Conservation (phyloP, 2,329 filamentous ascomycete genomes). For the Cercospora sojina region DNA sequence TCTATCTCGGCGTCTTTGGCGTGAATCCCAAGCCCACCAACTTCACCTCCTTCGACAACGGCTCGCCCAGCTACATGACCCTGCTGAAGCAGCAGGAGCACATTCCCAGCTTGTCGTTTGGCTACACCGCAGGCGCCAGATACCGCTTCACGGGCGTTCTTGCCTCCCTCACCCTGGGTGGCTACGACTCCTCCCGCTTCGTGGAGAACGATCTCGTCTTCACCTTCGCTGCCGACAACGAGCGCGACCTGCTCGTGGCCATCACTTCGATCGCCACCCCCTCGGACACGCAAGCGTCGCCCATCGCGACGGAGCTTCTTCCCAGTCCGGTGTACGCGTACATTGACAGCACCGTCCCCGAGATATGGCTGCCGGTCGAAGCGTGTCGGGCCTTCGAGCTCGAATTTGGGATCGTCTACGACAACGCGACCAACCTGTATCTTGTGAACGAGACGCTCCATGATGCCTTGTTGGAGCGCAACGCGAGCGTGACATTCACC, state of each 20-base stretch:
- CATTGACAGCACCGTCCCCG: constrained; percentile 51
- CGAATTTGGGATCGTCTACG: constrained; percentile 64
- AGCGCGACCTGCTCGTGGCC: constrained; percentile 61
- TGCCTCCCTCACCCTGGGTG: constrained; percentile 62
- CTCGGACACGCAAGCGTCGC: constrained; percentile 31
- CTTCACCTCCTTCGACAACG: constrained; percentile 53
- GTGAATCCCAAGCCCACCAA: constrained; percentile 52
- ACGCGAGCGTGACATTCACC: constrained; percentile 47
- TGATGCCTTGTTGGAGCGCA: constrained; percentile 48
- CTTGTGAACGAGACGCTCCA: constrained; percentile 59
- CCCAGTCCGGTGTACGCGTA: constrained; percentile 44
- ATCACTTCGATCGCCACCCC: constrained; percentile 45
- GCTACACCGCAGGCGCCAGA: constrained; percentile 72
- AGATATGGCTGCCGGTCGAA: constrained; percentile 49
- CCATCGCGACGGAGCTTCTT: constrained; percentile 41
- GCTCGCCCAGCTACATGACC: constrained; percentile 54
- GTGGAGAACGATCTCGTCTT: constrained; percentile 62
- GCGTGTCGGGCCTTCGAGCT: constrained; percentile 65
- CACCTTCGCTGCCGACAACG: constrained; percentile 55
- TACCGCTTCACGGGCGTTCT: constrained; percentile 54
- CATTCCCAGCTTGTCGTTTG: constrained; percentile 72
- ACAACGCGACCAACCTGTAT: constrained; percentile 64
- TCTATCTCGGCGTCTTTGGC: constrained; percentile 51
- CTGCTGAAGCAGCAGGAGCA: constrained; percentile 56
- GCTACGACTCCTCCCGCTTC: constrained; percentile 65